Base-by-base conservation (phyloP, 2,329 filamentous ascomycete genomes). In the Pestalotiopsis fici region DNA sequence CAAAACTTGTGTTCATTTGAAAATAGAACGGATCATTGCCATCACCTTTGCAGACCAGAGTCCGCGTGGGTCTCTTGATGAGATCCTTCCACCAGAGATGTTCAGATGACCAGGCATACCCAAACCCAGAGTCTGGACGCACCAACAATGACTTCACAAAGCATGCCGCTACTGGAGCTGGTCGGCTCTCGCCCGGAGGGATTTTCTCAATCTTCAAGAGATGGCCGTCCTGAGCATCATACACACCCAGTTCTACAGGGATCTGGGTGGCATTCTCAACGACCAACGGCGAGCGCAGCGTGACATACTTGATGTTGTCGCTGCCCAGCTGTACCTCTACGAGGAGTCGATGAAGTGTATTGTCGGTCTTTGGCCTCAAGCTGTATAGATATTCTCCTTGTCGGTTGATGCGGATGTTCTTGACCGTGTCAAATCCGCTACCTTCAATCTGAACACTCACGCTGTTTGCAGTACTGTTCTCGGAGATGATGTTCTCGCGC, bases 251-350 rank as follows among this genome's bases (percentile, higher is more conserved):
- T 78, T 99, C 96, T 15, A 99, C 90, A 0, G 96, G 95, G 56
- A 99, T 97, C 76, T 99, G 94, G 0, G 96, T 99, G 70, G 96
- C 93, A 79, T 99, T 99, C 77, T 99, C 96, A 7, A 99, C 90
- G 0, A 98, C 82, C 1, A 99, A 83, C 0, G 96, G 96, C 21
- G 95, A 98, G 28, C 96, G 89, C 75, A 99, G 90, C 1, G 95
- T 99, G 75, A 99, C 97, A 77, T 97, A 97, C 82, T 99, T 99
- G 81, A 99, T 93, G 74, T 98, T 98, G 82, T 99, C 95, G 0
- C 89, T 83, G n/a, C 94, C 96, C 27, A 99, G 86, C 65, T 89
- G 93, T 65, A 99, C 92, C 67, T 99, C 96, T 0, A 98, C 95
- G 27, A 98, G 89, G 21, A 99, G 87, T 25, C 95, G 92, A 78